Evolutionary conservation across 768 basidiomycete genomes (phyloP), one percentile per base, ranked within the genome.

Genomic region (Pleurotus cornucopiae): DNA sequence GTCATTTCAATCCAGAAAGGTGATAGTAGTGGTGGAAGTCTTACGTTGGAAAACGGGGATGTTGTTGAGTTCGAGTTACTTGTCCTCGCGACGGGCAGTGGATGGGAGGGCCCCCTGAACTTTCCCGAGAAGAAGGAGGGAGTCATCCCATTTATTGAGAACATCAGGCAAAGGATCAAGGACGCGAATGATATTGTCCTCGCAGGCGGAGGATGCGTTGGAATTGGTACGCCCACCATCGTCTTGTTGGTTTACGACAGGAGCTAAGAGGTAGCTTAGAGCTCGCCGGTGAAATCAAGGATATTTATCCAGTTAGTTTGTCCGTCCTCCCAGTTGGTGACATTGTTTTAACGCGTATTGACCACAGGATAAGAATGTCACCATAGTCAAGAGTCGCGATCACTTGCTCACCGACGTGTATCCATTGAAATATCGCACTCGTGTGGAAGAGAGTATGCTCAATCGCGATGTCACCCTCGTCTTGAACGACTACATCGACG

Each of bases 381-480:
- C 85, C 13, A 75, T 89, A 45, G 78, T 89, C 11, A 87, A 89
- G 12, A 71, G 75, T 21, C 70, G 76, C 16, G 49, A 59, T 1
- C 66, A 74, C n/a, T 76, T 87, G 37, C 71, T 89, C 57, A 86
- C 85, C 58, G 65, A 72, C 4, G 67, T 75, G 0, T 89, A 88
- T 62, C 77, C 84, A 0, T 64, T 72, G 7, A 76, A 76, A 49
- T 81, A 80, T 66, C 78, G 88, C 49, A 73, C 72, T 23, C 73
- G 67, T 21, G 63, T 83, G 1, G 76, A 76, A 49, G 66, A 69
- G 2, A 70, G 74, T 13, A 60, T 84, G 2, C 65, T 62, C 9
- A 66, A 62, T 1, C 77, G 77, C 3, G 80, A 78, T 3, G 69
- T 88, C 54, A 68, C 79, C 4, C 45, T 87, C 41, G 59, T 84